Evolutionary conservation across 495 filamentous ascomycete species (phyloP).

Genomic region (Tuber umbilicatum): DNA sequence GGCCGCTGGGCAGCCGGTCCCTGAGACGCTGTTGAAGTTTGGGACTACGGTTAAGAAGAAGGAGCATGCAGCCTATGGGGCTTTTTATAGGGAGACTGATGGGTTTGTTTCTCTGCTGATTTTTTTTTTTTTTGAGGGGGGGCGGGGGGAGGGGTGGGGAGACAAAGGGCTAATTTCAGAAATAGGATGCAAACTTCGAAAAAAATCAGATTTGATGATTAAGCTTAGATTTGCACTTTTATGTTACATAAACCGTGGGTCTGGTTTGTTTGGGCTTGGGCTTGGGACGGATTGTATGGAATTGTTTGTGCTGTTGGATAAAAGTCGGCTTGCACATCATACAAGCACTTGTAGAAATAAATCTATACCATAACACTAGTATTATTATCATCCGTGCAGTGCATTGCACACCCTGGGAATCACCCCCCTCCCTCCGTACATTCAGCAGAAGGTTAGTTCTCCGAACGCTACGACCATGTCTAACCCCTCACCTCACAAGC

Average conservation of each 20-base stretch:
- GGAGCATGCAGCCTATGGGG: slow-evolving; percentile 84
- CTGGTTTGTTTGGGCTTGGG: not conserved
- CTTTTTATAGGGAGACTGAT: slow-evolving; percentile 72
- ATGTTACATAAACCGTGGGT: not conserved
- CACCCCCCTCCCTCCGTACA: not conserved
- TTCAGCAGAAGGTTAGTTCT: not conserved
- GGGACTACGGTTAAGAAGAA: slow-evolving; percentile 99
- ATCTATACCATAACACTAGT: not conserved
- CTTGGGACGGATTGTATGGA: not conserved
- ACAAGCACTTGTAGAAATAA: not conserved
- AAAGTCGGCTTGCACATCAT: not conserved
- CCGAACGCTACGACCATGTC: not conserved
- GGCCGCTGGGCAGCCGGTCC: slow-evolving; percentile 78
- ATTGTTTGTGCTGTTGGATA: not conserved
- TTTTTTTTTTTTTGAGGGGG: not conserved
- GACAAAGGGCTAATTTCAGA: slow-evolving; percentile 17
- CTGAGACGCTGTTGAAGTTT: slow-evolving; percentile 79
- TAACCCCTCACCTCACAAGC: not conserved
- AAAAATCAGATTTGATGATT: slow-evolving; percentile 88
- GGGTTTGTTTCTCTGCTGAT: slow-evolving; percentile 16
- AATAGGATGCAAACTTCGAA: slow-evolving; percentile 72
- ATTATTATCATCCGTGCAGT: too few species aligned
- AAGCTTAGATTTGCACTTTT: slow-evolving; percentile 10
- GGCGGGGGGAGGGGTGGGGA: not conserved
- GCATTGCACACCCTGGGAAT: too few species aligned